These are phyloP conservation scores for Microsporum canis DNA, from an alignment of 2,329 filamentous ascomycete species.

Conservation along the genomic window DNA sequence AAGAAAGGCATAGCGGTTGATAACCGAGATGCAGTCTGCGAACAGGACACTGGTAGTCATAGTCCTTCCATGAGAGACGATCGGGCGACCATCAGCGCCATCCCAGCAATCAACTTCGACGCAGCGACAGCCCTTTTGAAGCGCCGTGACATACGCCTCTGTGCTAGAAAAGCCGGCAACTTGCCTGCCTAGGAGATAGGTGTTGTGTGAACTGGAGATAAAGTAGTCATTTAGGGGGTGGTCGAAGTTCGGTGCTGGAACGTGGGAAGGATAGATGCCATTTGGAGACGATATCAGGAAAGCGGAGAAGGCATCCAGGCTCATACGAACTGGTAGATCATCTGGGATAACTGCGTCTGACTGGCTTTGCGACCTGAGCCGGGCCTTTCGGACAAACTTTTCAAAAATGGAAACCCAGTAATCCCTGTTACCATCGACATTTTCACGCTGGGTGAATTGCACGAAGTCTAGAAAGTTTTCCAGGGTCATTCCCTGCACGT, in stretches of 20 bases:
- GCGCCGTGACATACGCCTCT: conserved; percentile 83
- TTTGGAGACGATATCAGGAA: conserved; percentile 69
- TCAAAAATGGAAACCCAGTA: conserved; percentile 64
- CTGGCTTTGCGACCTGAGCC: conserved; percentile 36
- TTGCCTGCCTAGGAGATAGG: conserved; percentile 84
- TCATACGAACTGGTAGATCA: conserved; percentile 48
- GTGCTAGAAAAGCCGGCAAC: conserved; percentile 82
- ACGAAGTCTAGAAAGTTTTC: conserved; percentile 69
- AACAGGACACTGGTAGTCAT: conserved; percentile 84
- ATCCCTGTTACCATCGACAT: conserved; percentile 53
- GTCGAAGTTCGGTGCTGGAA: conserved; percentile 56
- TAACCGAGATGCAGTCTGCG: conserved; percentile 79
- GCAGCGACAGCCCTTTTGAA: conserved; percentile 83
- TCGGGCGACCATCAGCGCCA: conserved; percentile 71
- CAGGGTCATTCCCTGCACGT: conserved; percentile 55
- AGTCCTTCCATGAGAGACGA: conserved; percentile 83
- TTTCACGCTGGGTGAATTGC: conserved; percentile 59
- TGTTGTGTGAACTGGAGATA: conserved; percentile 98
- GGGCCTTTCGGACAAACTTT: conserved; percentile 53
- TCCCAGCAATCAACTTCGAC: conserved; percentile 99
- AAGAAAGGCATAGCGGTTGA: conserved; percentile 88
- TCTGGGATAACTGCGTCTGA: conserved; percentile 36
- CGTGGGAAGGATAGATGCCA: conserved; percentile 50
- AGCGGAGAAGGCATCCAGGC: conserved; percentile 62
- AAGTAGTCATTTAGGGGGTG: conserved; percentile 92